These are phyloP conservation scores for Lichtheimia ramosa DNA, from an alignment of 371 early-diverging fungal species.

Conservation along the genomic window DNA sequence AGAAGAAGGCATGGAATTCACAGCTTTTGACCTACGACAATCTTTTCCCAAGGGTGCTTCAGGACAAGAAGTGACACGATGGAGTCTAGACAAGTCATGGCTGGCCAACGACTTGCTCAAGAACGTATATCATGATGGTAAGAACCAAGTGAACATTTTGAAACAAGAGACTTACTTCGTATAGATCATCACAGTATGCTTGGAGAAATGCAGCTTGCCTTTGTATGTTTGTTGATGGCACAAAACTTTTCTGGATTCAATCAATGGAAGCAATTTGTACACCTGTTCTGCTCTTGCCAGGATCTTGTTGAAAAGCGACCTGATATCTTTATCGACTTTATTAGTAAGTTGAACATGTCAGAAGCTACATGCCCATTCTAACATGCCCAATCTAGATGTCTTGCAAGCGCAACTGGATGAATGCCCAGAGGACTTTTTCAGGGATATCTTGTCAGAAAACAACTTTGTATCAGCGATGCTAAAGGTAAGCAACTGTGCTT, in stretches of 20 bases:
- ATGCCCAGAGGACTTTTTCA: slow-evolving; percentile 82
- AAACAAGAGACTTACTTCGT: not conserved
- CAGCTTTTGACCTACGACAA: slow-evolving; percentile 72
- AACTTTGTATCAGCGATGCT: slow-evolving; percentile 65
- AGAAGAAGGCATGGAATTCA: slow-evolving; percentile 57
- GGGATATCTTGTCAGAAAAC: slow-evolving; percentile 69
- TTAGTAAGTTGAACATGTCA: slow-evolving; percentile 41
- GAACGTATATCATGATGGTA: slow-evolving; percentile 50
- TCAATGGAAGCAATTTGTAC: slow-evolving; percentile 85
- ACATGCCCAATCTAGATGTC: slow-evolving; percentile 32
- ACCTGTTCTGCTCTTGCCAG: slow-evolving; percentile 64
- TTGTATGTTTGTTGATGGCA: slow-evolving; percentile 78
- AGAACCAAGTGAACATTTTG: not conserved
- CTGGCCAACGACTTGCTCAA: slow-evolving; percentile 58
- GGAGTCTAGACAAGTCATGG: slow-evolving; percentile 91
- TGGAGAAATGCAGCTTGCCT: slow-evolving; percentile 84
- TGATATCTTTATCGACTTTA: slow-evolving; percentile 54
- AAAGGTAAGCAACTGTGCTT: slow-evolving; percentile 34
- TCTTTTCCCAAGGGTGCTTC: slow-evolving; percentile 81
- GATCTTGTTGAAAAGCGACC: slow-evolving; percentile 56
- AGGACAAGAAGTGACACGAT: slow-evolving; percentile 72
- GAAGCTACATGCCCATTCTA: not conserved
- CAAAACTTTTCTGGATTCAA: slow-evolving; percentile 86
- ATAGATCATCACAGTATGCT: slow-evolving; percentile 52
- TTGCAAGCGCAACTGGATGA: slow-evolving; percentile 68